Conservation (phyloP, 306 rosid species). For the Sechiopsis laciniata region DNA sequence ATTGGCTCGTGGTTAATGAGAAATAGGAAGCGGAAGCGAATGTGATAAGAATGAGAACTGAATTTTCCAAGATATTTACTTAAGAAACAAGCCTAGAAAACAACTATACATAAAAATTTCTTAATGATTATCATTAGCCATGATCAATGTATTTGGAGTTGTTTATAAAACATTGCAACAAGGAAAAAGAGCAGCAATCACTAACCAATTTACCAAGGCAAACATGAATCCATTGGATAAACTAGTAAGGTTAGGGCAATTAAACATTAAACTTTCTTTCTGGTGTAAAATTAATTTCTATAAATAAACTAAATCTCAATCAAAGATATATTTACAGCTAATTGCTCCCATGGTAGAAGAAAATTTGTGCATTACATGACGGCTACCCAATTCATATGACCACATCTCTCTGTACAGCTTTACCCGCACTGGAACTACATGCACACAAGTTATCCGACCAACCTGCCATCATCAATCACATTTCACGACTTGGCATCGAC, state of each 20-base stretch:
- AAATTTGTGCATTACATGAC: slow-evolving; percentile 13
- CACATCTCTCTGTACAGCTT: slow-evolving; percentile 23
- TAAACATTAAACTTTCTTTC: slow-evolving; percentile 28
- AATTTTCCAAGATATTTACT: background rate
- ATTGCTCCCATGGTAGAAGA: slow-evolving; percentile 19
- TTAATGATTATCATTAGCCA: background rate
- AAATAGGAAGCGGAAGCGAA: background rate
- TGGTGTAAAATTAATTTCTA: slow-evolving; percentile 21
- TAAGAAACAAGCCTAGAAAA: background rate
- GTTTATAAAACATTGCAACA: background rate
- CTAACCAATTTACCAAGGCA: background rate
- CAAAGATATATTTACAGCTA: slow-evolving; percentile 23
- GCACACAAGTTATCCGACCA: slow-evolving; percentile 18
- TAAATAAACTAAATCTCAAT: slow-evolving; percentile 21
- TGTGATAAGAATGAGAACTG: background rate
- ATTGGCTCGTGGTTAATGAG: no score
- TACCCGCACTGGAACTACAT: slow-evolving; percentile 16
- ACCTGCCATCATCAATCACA: background rate
- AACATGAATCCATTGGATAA: background rate
- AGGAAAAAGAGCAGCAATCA: slow-evolving; percentile 2
- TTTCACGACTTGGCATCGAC: background rate
- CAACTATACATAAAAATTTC: background rate
- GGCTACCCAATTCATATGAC: slow-evolving; percentile 18
- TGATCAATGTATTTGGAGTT: background rate
- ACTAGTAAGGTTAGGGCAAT: slow-evolving; percentile 1